A percentile compares a stretch with the other conserved stretches of the same genome.
These are phyloP conservation scores for Chaetomium fimeti DNA, from an alignment of 495 filamentous ascomycete genomes.

Conservation along the genomic window DNA sequence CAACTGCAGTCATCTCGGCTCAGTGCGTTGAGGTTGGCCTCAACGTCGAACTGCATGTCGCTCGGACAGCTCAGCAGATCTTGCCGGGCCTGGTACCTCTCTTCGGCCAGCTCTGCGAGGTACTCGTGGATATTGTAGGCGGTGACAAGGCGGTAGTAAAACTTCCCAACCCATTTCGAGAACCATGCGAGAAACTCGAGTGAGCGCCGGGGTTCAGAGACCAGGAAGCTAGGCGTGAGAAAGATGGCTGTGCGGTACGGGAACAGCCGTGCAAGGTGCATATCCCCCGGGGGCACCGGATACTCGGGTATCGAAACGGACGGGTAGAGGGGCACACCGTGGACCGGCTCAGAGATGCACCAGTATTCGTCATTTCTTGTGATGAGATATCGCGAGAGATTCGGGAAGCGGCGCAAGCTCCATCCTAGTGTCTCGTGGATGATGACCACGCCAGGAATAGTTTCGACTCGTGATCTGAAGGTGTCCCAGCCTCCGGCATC, in stretches of 20 bases:
- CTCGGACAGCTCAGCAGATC: constrained; percentile 18
- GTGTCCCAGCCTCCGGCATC: constrained; percentile 33
- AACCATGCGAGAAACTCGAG: constrained; percentile 61
- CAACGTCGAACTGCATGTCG: constrained; percentile 22
- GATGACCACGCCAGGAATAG: constrained; percentile 34
- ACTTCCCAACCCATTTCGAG: constrained; percentile 29
- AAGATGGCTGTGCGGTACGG: constrained; percentile 57
- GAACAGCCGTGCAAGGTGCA: constrained; percentile 54
- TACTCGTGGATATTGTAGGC: constrained; percentile 46
- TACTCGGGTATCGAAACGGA: constrained; percentile 20
- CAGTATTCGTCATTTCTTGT: constrained; percentile 32
- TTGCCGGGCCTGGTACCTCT: constrained; percentile 40
- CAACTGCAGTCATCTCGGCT: constrained; percentile 28
- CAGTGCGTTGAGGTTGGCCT: constrained; percentile 29
- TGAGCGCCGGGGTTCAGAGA: constrained; percentile 51
- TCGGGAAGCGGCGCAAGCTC: constrained; percentile 33
- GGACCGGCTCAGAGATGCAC: constrained; percentile 34
- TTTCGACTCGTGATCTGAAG: constrained; percentile 23
- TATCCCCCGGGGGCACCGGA: constrained; percentile 25
- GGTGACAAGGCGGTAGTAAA: constrained; percentile 36
- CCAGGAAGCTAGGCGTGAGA: constrained; percentile 62
- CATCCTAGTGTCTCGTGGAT: constrained; percentile 37
- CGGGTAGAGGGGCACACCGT: constrained; percentile 28
- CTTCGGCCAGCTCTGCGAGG: constrained; percentile 39
- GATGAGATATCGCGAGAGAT: constrained; percentile 24